Percentiles rank a stretch among this genome's conserved stretches.
Evolutionary conservation across 2,329 filamentous ascomycete genomes (phyloP).

Genomic region (Paramyrothecium roridum): DNA sequence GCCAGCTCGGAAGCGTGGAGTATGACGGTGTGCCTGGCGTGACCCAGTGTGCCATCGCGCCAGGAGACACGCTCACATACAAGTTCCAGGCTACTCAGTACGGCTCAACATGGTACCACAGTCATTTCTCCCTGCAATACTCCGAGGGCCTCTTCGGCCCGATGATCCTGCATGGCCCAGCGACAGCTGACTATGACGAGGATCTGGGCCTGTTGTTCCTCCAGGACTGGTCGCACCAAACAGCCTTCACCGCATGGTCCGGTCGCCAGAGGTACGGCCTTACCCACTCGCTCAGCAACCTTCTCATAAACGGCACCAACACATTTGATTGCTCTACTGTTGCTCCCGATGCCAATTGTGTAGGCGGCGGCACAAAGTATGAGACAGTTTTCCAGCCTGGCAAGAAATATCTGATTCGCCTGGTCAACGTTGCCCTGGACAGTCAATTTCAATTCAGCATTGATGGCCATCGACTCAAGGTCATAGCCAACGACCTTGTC

Average conservation of each 20-base stretch:
- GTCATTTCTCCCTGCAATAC: conserved; percentile 47
- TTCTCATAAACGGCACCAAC: conserved; percentile 42
- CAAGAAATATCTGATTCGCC: conserved; percentile 41
- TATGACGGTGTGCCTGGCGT: conserved; percentile 53
- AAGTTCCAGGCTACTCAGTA: conserved; percentile 53
- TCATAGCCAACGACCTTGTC: conserved; percentile 58
- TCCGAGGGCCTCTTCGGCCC: conserved; percentile 57
- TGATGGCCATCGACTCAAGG: conserved; percentile 53
- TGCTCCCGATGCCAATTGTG: conserved; percentile 16
- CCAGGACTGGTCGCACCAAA: conserved; percentile 54
- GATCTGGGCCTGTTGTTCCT: conserved; percentile 60
- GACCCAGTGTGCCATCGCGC: conserved; percentile 48
- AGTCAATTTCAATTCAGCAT: conserved; percentile 46
- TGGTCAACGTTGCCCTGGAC: conserved; percentile 45
- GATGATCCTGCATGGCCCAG: conserved; percentile 60
- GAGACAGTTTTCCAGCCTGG: conserved; percentile 35
- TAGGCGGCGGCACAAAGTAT: conserved; percentile 26
- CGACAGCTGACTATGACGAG: conserved; percentile 56
- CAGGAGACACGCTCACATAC: conserved; percentile 52
- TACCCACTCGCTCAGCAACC: conserved; percentile 37
- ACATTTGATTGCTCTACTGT: conserved; percentile 18
- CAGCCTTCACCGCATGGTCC: conserved; percentile 32
- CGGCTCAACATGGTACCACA: conserved; percentile 59
- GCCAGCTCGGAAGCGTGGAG: conserved; percentile 50
- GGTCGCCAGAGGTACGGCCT: conserved; percentile 20